Evolutionary conservation across 768 basidiomycete genomes (phyloP), one percentile per base, ranked within the genome.

Genomic region (Pleurotus tuoliensis): DNA sequence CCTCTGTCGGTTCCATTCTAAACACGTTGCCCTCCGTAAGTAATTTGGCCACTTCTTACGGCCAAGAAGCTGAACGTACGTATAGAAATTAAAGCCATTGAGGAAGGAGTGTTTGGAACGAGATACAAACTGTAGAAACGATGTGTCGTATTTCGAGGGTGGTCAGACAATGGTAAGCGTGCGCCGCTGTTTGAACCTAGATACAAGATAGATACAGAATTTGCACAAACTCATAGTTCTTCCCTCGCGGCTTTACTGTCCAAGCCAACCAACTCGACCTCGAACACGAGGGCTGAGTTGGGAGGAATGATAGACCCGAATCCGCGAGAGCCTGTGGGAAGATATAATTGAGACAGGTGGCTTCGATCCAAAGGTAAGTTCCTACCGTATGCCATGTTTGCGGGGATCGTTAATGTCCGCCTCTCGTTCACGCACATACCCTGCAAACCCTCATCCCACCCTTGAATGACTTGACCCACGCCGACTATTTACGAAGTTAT

Each of bases 391-490:
- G 86, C 94, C 75, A 86, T 73, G 49, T 74, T 59, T 5, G 92
- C 66, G 12, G 94, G 94, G 59, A 98, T 96, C 20, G 88, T 94
- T 58, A 98, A 79, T 4, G 78, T 91, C 44, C 94, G 87, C 77
- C 92, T 94, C 76, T 97, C 94, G 58, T 81, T 76, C 39, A 92
- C 67, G 67, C 94, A 96, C 86, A 96, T 94, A 55, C 88, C 90
- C 39, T 80, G 56, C 48, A 94, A 82, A 62, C 91, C 91, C 41
- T 90, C 71, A 62, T 94, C 91, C 91, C 91, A 94, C 15, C 91
- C 91, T 61, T 78, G 77, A 67, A 94, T 94, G 51, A 94, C 91
- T 64, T 92, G 90, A 8, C 88, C 87, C 40, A 77, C 70, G 49
- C 91, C 91, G 27, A 94, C 91, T 93, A 44, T 57, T 56, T 25